phyloP scores from a whole-genome alignment of 352 stramenopile genomes.

The Pythium diclinum region DNA sequence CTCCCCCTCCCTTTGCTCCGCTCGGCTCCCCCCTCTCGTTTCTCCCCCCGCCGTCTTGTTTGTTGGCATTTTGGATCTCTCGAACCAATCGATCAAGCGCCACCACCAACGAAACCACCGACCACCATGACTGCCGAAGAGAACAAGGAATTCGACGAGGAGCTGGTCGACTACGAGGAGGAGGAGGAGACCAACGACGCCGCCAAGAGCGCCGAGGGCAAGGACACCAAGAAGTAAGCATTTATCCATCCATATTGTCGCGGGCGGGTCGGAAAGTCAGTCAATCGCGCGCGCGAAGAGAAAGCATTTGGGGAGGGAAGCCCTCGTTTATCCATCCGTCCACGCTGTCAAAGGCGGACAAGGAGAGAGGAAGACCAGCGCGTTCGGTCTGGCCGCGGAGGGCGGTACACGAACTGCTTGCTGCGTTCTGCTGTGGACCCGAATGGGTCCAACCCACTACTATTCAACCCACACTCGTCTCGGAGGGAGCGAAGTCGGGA shows the following conservation, averaged over 20 bases:
- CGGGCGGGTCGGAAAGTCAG: constrained; percentile 8
- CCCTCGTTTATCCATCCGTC: constrained; percentile 1
- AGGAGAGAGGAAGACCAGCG: constrained; percentile 3
- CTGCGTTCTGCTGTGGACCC: background rate
- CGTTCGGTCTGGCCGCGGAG: background rate
- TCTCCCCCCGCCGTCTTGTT: background rate
- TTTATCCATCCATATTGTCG: constrained; percentile 26
- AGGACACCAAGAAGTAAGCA: constrained; percentile 90
- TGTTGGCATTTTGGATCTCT: constrained; percentile 29
- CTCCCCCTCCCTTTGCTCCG: constrained; percentile 3
- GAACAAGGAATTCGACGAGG: constrained; percentile 89
- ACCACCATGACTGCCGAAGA: constrained; percentile 65
- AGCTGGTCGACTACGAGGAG: constrained; percentile 88
- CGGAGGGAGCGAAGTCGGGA: constrained; percentile 19
- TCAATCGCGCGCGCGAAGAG: constrained; percentile 3
- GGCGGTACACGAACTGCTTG: background rate
- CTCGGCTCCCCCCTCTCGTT: background rate
- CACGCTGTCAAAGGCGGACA: background rate
- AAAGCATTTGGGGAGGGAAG: constrained; percentile 8
- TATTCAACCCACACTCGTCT: constrained; percentile 13
- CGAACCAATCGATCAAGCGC: constrained; percentile 22
- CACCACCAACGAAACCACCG: constrained; percentile 6
- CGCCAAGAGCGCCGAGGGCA: constrained; percentile 74
- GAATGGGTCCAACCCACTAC: background rate
- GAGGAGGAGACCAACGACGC: constrained; percentile 78